These are phyloP conservation scores for Phyllosticta capitalensis DNA, from an alignment of 2,329 filamentous ascomycete species.

Conservation along the genomic window DNA sequence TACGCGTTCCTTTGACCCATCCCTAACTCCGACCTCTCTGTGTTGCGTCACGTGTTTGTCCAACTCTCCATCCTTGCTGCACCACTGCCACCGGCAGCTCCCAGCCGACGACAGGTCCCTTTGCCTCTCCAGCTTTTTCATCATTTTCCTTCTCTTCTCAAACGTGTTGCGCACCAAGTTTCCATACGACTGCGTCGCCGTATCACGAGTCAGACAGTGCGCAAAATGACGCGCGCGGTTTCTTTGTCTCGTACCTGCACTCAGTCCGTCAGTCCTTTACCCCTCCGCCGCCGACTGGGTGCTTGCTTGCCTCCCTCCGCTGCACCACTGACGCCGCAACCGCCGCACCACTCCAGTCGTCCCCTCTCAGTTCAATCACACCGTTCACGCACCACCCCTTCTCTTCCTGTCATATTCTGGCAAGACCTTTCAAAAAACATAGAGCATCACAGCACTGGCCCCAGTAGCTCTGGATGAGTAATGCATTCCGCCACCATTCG, in stretches of 20 bases:
- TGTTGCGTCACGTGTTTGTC: neutral
- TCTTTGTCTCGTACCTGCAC: neutral
- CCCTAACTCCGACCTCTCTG: neutral
- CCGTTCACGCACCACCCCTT: neutral
- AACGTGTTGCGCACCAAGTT: neutral
- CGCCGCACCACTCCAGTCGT: neutral
- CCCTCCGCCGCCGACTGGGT: neutral
- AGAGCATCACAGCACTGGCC: too few relatives aligned
- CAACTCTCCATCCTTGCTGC: neutral
- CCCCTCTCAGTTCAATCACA: neutral
- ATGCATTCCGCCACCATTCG: too few relatives aligned
- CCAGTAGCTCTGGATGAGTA: too few relatives aligned
- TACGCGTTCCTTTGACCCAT: neutral
- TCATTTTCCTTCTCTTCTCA: neutral
- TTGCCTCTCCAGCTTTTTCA: neutral
- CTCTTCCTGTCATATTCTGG: neutral
- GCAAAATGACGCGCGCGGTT: neutral
- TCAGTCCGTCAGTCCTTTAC: neutral
- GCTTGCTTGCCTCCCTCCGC: neutral
- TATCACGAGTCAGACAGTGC: neutral
- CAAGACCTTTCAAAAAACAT: too few relatives aligned
- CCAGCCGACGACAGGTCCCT: neutral
- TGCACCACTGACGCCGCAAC: neutral
- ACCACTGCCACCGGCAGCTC: neutral
- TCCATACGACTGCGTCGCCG: neutral